Conservation (phyloP, 1,284 basidiomycete genomes). For the Cutaneotrichosporon curvatum region DNA sequence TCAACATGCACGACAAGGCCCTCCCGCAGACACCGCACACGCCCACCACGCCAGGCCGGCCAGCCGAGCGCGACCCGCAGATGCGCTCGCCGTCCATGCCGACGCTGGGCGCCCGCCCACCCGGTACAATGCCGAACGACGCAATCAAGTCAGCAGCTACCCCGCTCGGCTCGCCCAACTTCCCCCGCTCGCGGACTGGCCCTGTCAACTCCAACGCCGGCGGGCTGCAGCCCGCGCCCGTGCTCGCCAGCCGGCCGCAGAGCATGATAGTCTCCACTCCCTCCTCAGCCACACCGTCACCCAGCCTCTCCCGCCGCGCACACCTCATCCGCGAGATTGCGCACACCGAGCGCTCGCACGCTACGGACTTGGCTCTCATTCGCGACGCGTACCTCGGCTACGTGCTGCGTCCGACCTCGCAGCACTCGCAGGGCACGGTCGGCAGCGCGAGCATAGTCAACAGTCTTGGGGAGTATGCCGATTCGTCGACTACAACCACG, state of each 20-base stretch:
- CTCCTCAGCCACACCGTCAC: conserved; percentile 6
- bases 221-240: not conserved
- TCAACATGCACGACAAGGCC: not conserved
- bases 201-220: not conserved
- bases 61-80: not conserved
- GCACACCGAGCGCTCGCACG: conserved; percentile 77
- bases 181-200: conserved; percentile 5
- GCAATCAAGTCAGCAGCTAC: not conserved
- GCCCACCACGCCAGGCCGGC: conserved; percentile 5
- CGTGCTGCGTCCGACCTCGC: conserved; percentile 24
- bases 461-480: not conserved
- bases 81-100: conserved; percentile 12
- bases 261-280: conserved; percentile 11
- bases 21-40: conserved; percentile 6
- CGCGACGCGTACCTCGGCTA: conserved; percentile 65
- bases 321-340: conserved; percentile 78
- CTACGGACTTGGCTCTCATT: conserved; percentile 76
- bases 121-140: not conserved
- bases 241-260: conserved; percentile 3
- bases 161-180: conserved; percentile 1
- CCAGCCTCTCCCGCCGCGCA: conserved; percentile 58
- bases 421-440: conserved; percentile 16
- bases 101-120: not conserved
- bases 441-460: not conserved
- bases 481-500: conserved; percentile 8